Evolutionary conservation across 768 basidiomycete species (phyloP).

Genomic region (Kwoniella pini): DNA sequence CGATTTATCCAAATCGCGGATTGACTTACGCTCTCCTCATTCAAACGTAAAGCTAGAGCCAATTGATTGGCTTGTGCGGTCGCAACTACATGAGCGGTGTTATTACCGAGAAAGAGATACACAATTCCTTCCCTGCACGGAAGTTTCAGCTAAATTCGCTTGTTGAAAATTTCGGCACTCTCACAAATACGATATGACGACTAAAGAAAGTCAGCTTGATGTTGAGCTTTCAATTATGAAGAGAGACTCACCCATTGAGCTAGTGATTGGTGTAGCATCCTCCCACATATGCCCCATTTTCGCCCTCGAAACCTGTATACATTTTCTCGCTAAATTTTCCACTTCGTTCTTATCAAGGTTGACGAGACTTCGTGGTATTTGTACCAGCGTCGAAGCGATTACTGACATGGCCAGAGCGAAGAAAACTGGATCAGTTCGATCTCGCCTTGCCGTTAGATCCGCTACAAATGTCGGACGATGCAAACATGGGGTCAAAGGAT

Average conservation of each 20-base stretch:
- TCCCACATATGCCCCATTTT: constrained; percentile 42
- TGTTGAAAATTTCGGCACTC: background rate
- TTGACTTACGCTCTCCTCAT: constrained; percentile 40
- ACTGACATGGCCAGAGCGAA: constrained; percentile 60
- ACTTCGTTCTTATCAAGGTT: constrained; percentile 75
- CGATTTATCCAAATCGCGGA: background rate
- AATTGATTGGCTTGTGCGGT: constrained; percentile 40
- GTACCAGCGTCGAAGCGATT: constrained; percentile 78
- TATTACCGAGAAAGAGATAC: constrained; percentile 44
- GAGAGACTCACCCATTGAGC: constrained; percentile 26
- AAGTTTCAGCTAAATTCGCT: background rate
- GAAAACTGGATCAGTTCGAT: constrained; percentile 60
- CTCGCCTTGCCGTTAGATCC: constrained; percentile 73
- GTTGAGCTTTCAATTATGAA: background rate
- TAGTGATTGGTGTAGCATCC: constrained; percentile 31
- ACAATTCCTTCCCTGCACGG: constrained; percentile 39
- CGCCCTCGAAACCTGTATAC: constrained; percentile 61
- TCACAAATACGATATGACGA: constrained; percentile 41
- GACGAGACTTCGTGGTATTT: constrained; percentile 83
- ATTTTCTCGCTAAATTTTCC: constrained; percentile 76
- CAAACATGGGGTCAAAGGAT: constrained; percentile 86
- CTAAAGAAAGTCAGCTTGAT: background rate
- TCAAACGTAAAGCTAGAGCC: constrained; percentile 39
- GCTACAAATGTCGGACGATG: constrained; percentile 92
- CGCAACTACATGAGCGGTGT: constrained; percentile 41